Conservation (phyloP, 2,329 filamentous ascomycete species). For the Aspergillus versicolor region DNA sequence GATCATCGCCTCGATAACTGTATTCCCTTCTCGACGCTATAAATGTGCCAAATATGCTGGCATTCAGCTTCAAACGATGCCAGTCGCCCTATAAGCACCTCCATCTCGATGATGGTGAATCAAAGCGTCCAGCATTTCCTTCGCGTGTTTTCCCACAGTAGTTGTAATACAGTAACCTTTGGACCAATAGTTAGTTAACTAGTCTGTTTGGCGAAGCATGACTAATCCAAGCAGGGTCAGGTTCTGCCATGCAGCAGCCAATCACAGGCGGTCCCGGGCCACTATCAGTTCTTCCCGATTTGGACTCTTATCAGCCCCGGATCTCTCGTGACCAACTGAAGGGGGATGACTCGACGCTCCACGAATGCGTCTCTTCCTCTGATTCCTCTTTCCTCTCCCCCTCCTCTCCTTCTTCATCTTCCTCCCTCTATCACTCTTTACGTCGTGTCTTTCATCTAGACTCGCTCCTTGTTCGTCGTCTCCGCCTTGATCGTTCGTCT, state of each 20-base stretch:
- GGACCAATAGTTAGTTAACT: no score
- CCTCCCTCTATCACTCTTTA: neutral
- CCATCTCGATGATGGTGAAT: no score
- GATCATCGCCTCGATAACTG: no score
- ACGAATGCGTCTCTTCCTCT: neutral
- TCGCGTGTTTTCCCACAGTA: neutral
- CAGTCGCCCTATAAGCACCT: no score
- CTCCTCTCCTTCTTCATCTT: neutral
- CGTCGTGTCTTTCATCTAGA: neutral
- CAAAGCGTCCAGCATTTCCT: neutral
- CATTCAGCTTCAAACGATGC: no score
- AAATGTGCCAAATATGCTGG: no score
- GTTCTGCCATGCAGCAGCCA: neutral
- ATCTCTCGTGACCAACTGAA: slow-evolving; percentile 12
- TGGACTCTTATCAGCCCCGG: neutral
- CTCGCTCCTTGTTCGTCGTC: neutral
- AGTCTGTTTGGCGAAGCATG: no score
- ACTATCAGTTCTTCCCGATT: neutral
- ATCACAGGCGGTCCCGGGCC: neutral
- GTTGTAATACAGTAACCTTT: no score
- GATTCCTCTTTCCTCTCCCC: neutral
- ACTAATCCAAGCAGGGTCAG: no score
- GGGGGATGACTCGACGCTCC: slow-evolving; percentile 15
- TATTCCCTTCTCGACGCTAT: no score
- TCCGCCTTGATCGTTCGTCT: slow-evolving; percentile 1